Evolutionary conservation across 1,284 basidiomycete genomes (phyloP), one percentile per base, ranked within the genome.

Genomic region (Quambalaria eucalypti): DNA sequence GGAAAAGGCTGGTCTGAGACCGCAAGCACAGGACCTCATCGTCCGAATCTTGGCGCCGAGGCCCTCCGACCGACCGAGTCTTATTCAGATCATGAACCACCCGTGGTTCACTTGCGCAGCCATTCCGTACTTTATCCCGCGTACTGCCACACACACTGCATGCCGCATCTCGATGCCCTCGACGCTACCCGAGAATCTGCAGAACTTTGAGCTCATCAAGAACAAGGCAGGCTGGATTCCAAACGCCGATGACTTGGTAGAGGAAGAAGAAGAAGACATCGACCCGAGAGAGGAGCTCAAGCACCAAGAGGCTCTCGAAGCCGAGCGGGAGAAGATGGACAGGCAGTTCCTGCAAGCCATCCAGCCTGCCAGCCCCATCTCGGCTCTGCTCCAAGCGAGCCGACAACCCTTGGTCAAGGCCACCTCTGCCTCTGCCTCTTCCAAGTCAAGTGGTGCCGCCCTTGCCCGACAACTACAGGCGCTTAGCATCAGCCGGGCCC

Each of bases 261-360:
- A 56, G 9, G 67, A 65, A 19, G 56, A 63, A 29, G 57, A 59
- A 30, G 48, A 42, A 12, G 57, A 59, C 28, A 42, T 48, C 1
- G 52, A 57, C 23, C 38, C 66, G 0, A 39, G 71, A 21, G 57
- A 54, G 48, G 70, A 59, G 56, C 52, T 61, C 44, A 59, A 56
- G 21, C 63, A 65, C 26, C 59, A 64, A 14, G 71, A 73, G 51
- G 56, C 57, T 2, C 64, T 68, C 5, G 75, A 75, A 52, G 65
- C 65, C 40, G 66, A 74, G 36, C 60, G 72, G 10, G 72, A 69
- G 51, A 61, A 69, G 51, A 58, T 77, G 75, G 92, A 98, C 81
- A 85, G 87, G 70, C 92, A 96, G 76, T 93, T 95, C 83, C 85
- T 90, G 78, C 86, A 87, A 66, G 95, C 91, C 1, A 88, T 97